phyloP scores from a whole-genome alignment of 2,329 filamentous ascomycete species.

The Exophiala sp. region DNA sequence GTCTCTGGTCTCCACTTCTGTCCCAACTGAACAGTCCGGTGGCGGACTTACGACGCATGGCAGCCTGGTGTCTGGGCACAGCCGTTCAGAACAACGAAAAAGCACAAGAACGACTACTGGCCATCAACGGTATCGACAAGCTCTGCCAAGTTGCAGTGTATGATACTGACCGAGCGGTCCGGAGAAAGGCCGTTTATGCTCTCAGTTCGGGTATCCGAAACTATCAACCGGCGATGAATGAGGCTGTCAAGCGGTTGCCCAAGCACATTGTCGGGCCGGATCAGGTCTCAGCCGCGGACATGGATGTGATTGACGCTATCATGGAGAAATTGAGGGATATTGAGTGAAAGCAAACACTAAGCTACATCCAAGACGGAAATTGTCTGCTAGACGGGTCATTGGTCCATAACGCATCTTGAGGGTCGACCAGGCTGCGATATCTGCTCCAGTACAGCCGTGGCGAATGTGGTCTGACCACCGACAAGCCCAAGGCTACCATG shows the following conservation, averaged over 20 bases:
- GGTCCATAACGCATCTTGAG: not conserved
- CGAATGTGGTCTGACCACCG: not conserved
- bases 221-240: constrained; percentile 71
- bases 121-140: constrained; percentile 63
- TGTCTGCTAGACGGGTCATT: not conserved
- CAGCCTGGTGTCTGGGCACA: constrained; percentile 91
- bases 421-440: not conserved
- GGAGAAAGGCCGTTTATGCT: constrained; percentile 85
- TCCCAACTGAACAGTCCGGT: constrained; percentile 65
- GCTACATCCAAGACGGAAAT: not conserved
- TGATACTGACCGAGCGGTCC: constrained; percentile 60
- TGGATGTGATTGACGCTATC: constrained; percentile 77
- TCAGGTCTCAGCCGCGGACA: constrained; percentile 76
- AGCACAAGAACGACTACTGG: constrained; percentile 69
- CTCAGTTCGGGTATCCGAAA: constrained; percentile 84
- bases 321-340: constrained; percentile 57
- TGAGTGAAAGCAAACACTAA: constrained; percentile 1
- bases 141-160: constrained; percentile 64
- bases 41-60: constrained; percentile 72
- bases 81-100: constrained; percentile 94
- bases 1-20: constrained; percentile 78
- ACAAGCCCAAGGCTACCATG: no score
- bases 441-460: not conserved
- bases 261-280: constrained; percentile 56
- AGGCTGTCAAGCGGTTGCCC: constrained; percentile 64